phyloP scores from a whole-genome alignment of 2,329 filamentous ascomycete species.

The Sordariomycetes sp. region DNA sequence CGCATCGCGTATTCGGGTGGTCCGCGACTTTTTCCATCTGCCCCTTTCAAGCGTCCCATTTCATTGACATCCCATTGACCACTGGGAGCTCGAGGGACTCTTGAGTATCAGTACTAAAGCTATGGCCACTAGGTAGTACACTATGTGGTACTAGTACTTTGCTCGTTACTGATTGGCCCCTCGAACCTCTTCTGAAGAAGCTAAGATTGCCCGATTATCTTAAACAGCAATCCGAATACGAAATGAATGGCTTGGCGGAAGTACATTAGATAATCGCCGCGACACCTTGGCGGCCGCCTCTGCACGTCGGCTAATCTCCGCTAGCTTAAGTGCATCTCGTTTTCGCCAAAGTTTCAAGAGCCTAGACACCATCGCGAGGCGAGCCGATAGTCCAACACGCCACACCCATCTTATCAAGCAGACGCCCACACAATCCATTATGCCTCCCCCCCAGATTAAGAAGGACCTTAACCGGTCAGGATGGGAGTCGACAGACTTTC shows the following conservation, averaged over 20 bases:
- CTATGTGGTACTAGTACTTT: neutral
- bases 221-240: neutral
- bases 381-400: neutral
- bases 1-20: neutral
- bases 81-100: neutral
- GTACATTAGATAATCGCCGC: neutral
- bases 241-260: neutral
- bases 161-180: neutral
- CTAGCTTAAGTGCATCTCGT: neutral
- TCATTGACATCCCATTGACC: neutral
- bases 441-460: constrained; percentile 86
- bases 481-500: constrained; percentile 89
- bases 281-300: neutral
- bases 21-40: neutral
- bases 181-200: neutral
- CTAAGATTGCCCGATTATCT: neutral
- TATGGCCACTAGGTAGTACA: too few species aligned
- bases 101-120: neutral
- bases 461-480: constrained; percentile 90
- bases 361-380: neutral
- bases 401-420: neutral
- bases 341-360: neutral
- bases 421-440: constrained; percentile 6
- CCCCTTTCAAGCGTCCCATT: neutral
- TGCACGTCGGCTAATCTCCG: neutral